Evolutionary conservation across 2,329 filamentous ascomycete genomes (phyloP).

Genomic region (Cercospora beticola): DNA sequence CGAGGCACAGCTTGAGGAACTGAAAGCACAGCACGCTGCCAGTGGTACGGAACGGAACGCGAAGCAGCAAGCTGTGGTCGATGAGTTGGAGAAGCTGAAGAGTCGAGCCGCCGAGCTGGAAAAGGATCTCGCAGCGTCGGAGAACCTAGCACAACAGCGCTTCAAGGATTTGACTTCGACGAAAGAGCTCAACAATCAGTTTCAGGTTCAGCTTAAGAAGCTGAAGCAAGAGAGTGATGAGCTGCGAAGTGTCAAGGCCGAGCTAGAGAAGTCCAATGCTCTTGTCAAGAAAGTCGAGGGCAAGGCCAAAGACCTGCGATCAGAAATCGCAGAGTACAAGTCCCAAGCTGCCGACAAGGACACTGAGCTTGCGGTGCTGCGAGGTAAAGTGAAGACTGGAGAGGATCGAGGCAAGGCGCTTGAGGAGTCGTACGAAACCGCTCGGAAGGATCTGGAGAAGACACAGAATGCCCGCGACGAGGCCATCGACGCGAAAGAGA

Average conservation of each 20-base stretch:
- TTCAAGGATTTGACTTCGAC: conserved; percentile 87
- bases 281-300: conserved; percentile 77
- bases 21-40: conserved; percentile 51
- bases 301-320: conserved; percentile 76
- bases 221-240: conserved; percentile 74
- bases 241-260: conserved; percentile 72
- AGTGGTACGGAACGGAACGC: conserved; percentile 51
- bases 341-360: conserved; percentile 72
- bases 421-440: conserved; percentile 74
- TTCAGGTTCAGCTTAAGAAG: conserved; percentile 79
- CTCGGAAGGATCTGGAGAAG: conserved; percentile 74
- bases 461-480: conserved; percentile 79
- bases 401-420: conserved; percentile 68
- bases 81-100: conserved; percentile 71
- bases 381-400: conserved; percentile 75
- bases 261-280: conserved; percentile 61
- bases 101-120: conserved; percentile 68
- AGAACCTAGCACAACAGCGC: conserved; percentile 79
- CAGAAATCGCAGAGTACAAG: conserved; percentile 69
- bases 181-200: conserved; percentile 75
- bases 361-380: conserved; percentile 71
- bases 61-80: conserved; percentile 57
- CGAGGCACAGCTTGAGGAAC: conserved; percentile 66
- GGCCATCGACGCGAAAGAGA: conserved; percentile 70
- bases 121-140: conserved; percentile 79